These are phyloP conservation scores for Megacollybia platyphylla DNA, from an alignment of 1,284 basidiomycete genomes.

Conservation along the genomic window DNA sequence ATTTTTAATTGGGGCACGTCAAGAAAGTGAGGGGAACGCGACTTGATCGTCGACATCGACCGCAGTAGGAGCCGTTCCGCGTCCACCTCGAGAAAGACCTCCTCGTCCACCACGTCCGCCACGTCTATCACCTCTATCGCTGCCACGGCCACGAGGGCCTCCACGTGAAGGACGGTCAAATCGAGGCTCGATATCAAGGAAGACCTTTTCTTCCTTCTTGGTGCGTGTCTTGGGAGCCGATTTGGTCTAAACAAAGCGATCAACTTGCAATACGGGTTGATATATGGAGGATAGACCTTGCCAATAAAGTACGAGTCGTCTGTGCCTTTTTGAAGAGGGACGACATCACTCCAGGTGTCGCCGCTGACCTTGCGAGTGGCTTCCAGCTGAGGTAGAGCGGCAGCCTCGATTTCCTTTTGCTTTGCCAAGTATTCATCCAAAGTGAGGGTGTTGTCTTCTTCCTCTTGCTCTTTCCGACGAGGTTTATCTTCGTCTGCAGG, in stretches of 20 bases:
- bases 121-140: conserved; percentile 32
- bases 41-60: conserved; percentile 67
- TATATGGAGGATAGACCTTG: conserved; percentile 37
- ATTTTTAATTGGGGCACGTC: conserved; percentile 9
- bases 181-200: conserved; percentile 65
- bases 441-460: conserved; percentile 88
- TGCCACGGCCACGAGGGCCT: conserved; percentile 36
- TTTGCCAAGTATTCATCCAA: conserved; percentile 76
- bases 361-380: conserved; percentile 55
- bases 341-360: conserved; percentile 54
- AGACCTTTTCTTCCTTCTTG: conserved; percentile 72
- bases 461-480: conserved; percentile 50
- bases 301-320: conserved; percentile 61
- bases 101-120: conserved; percentile 30
- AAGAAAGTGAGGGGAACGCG: conserved; percentile 78
- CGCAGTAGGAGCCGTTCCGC: conserved; percentile 12
- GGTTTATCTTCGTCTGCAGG: conserved; percentile 24
- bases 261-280: conserved; percentile 5
- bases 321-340: conserved; percentile 46
- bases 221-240: conserved; percentile 43
- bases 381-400: conserved; percentile 58
- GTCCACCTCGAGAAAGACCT: conserved; percentile 22
- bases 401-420: conserved; percentile 45
- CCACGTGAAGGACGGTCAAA: conserved; percentile 62
- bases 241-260: conserved; percentile 31